Percentiles rank a stretch among this genome's conserved stretches.
phyloP scores from a whole-genome alignment of 2,329 filamentous ascomycete genomes.

The Neofusicoccum kwambonambiense region DNA sequence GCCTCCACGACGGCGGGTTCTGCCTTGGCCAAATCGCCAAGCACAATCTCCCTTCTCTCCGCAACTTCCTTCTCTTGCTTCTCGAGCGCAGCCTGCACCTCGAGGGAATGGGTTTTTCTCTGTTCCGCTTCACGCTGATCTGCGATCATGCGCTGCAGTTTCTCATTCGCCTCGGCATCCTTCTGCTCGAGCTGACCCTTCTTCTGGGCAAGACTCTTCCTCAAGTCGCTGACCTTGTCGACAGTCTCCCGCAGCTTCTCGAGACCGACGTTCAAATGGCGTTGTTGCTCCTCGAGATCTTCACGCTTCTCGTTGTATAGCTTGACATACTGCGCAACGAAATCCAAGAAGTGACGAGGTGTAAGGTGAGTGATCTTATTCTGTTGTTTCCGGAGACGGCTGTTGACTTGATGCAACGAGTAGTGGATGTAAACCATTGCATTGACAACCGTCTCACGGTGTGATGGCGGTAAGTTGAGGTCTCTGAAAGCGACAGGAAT shows the following conservation, averaged over 20 bases:
- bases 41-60: slow-evolving; percentile 75
- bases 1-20: slow-evolving; percentile 92
- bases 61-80: slow-evolving; percentile 88
- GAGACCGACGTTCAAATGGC: slow-evolving; percentile 95
- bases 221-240: slow-evolving; percentile 91
- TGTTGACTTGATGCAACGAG: slow-evolving; percentile 86
- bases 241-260: slow-evolving; percentile 97
- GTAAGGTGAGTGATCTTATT: slow-evolving; percentile 91
- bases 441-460: slow-evolving; percentile 91
- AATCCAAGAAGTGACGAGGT: slow-evolving; percentile 94
- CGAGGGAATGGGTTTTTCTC: slow-evolving; percentile 80
- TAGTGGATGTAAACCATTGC: slow-evolving; percentile 99
- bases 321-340: slow-evolving; percentile 95
- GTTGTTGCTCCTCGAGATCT: slow-evolving; percentile 96
- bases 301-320: slow-evolving; percentile 98
- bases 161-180: slow-evolving; percentile 93
- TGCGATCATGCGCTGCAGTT: slow-evolving; percentile 93
- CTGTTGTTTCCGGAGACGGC: slow-evolving; percentile 85
- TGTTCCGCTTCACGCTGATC: slow-evolving; percentile 94
- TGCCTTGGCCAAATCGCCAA: slow-evolving; percentile 82
- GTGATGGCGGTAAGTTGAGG: slow-evolving; percentile 78
- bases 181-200: slow-evolving; percentile 91
- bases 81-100: slow-evolving; percentile 84
- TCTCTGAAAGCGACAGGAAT: slow-evolving; percentile 91
- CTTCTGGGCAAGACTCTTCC: slow-evolving; percentile 88